Conservation (phyloP, 1,139 yeast species). For the Yamadazyma jaroonii region DNA sequence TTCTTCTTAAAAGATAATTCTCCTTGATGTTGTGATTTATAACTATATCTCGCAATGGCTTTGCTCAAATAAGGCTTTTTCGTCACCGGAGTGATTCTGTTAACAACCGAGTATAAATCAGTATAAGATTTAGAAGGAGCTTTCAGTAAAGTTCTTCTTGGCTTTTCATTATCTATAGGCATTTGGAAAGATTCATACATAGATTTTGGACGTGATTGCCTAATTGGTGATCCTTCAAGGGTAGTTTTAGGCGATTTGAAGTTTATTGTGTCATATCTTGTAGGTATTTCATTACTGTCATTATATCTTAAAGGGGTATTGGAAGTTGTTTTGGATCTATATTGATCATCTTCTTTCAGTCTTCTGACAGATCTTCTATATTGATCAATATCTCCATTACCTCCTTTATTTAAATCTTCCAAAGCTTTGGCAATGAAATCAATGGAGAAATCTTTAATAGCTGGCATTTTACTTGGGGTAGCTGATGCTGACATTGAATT, state of each 20-base stretch:
- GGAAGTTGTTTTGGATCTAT: slow-evolving; percentile 15
- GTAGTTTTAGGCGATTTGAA: slow-evolving; percentile 18
- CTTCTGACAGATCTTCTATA: slow-evolving; percentile 39
- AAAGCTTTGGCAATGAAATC: slow-evolving; percentile 57
- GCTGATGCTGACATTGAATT: neutral
- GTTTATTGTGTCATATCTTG: slow-evolving; percentile 35
- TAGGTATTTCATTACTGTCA: slow-evolving; percentile 39
- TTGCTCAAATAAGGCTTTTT: slow-evolving; percentile 55
- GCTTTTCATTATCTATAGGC: slow-evolving; percentile 3
- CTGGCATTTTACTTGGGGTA: slow-evolving; percentile 25
- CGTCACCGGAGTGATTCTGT: slow-evolving; percentile 32
- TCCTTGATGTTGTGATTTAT: slow-evolving; percentile 75
- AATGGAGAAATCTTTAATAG: slow-evolving; percentile 44
- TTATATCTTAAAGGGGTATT: slow-evolving; percentile 25
- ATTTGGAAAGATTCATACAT: slow-evolving; percentile 24
- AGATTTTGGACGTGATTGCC: slow-evolving; percentile 37
- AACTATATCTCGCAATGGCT: slow-evolving; percentile 68
- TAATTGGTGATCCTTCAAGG: slow-evolving; percentile 13
- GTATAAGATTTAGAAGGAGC: slow-evolving; percentile 32
- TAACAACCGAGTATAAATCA: slow-evolving; percentile 29
- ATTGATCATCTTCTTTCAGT: slow-evolving; percentile 17
- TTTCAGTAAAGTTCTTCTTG: slow-evolving; percentile 23
- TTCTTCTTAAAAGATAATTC: slow-evolving; percentile 74
- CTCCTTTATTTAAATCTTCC: slow-evolving; percentile 66
- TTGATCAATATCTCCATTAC: slow-evolving; percentile 53